Conservation (phyloP, 2,329 filamentous ascomycete species). For the Colletotrichum nymphaeae region DNA sequence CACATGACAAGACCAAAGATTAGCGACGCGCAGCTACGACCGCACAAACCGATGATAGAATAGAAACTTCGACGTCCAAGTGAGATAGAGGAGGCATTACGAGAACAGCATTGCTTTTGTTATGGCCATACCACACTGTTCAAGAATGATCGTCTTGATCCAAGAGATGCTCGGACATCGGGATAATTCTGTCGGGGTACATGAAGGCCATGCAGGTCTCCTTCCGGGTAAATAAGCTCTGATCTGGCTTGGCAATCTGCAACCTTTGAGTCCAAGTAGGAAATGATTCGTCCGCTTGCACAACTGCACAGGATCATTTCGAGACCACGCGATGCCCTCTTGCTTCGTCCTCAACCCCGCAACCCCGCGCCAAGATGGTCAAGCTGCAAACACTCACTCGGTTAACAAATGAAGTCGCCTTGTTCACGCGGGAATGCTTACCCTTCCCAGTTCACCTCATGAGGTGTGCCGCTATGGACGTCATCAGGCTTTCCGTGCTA, state of each 20-base stretch:
- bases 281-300: not conserved
- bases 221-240: not conserved
- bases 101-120: not conserved
- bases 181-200: not conserved
- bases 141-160: not conserved
- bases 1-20: not conserved
- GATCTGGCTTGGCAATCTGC: not conserved
- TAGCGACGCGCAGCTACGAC: not conserved
- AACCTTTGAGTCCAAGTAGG: not conserved
- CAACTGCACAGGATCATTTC: not conserved
- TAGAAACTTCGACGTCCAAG: not conserved
- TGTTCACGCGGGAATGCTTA: not conserved
- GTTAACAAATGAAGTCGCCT: not conserved
- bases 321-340: not conserved
- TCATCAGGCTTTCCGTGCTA: not conserved
- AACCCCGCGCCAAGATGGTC: not conserved
- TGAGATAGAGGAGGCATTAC: not conserved
- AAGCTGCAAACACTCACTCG: not conserved
- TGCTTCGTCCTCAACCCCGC: too few species aligned
- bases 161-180: not conserved
- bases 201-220: not conserved
- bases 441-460: not conserved
- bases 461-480: not conserved
- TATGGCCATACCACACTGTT: too few species aligned
- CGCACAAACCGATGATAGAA: not conserved